Evolutionary conservation across 345 rosid species (phyloP).

Genomic region (Salix udensis): DNA sequence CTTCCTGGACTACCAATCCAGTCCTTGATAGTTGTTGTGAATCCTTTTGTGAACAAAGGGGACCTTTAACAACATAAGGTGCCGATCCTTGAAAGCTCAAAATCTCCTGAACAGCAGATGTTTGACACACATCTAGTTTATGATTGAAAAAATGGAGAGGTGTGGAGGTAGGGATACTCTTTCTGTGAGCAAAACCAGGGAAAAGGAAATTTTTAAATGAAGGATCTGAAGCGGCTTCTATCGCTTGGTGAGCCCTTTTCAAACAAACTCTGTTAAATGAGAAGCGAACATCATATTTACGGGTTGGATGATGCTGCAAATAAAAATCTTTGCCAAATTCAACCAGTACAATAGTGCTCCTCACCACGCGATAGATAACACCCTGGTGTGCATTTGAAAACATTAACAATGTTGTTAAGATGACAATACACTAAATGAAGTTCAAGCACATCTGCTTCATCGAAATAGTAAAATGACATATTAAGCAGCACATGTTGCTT

Average conservation of each 20-base stretch:
- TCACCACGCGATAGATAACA: constrained; percentile 26
- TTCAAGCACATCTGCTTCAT: neutral
- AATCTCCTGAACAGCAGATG: constrained; percentile 18
- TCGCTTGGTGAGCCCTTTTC: constrained; percentile 40
- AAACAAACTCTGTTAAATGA: constrained; percentile 43
- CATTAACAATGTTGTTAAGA: neutral
- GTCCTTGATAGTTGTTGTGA: constrained; percentile 16
- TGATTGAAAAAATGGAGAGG: neutral
- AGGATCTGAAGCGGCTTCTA: constrained; percentile 30
- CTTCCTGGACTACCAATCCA: constrained; percentile 25
- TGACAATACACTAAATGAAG: neutral
- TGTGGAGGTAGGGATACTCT: neutral
- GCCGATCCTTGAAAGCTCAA: constrained; percentile 20
- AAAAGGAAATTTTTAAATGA: constrained; percentile 25
- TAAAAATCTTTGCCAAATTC: constrained; percentile 37
- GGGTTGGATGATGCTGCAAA: constrained; percentile 22
- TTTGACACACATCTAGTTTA: constrained; percentile 12
- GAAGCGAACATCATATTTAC: constrained; percentile 37
- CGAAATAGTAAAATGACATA: neutral
- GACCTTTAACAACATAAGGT: constrained; percentile 34
- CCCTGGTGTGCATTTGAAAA: constrained; percentile 29
- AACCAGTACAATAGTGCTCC: constrained; percentile 19
- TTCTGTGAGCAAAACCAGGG: constrained; percentile 15
- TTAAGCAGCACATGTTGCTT: neutral
- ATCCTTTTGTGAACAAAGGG: neutral